phyloP scores from a whole-genome alignment of 306 rosid species.

The Geum urbanum region DNA sequence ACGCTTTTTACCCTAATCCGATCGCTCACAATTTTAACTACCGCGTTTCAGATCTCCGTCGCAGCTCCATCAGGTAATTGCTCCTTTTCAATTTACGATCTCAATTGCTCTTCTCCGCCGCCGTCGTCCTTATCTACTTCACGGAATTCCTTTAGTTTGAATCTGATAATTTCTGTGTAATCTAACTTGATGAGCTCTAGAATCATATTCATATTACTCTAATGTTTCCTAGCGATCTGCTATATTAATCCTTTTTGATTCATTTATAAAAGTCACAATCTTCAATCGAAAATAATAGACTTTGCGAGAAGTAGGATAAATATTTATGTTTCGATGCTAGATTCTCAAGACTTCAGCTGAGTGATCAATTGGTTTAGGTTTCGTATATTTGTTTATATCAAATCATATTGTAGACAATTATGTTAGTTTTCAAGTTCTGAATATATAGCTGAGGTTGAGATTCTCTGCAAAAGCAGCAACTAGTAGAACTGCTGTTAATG shows the following conservation, averaged over 20 bases:
- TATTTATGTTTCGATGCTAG: neutral
- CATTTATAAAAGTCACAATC: neutral
- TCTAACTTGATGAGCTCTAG: neutral
- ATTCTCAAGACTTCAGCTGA: neutral
- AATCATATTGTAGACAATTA: neutral
- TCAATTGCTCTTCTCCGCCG: neutral
- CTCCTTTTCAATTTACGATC: neutral
- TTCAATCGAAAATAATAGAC: neutral
- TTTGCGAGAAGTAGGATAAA: neutral
- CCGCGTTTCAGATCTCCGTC: conserved; percentile 28
- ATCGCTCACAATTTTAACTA: neutral
- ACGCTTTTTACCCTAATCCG: conserved; percentile 34
- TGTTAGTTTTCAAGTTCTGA: neutral
- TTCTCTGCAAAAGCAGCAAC: neutral
- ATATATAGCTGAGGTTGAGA: neutral
- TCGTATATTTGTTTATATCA: too few relatives aligned
- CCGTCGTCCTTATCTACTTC: neutral
- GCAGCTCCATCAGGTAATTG: conserved; percentile 34
- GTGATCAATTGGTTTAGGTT: neutral
- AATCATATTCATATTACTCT: neutral
- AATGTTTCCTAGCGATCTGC: conserved; percentile 6
- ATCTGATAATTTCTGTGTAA: conserved; percentile 13
- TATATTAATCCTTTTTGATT: neutral
- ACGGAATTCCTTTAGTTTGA: neutral
- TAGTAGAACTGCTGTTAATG: neutral